phyloP scores from a whole-genome alignment of 2,329 filamentous ascomycete genomes.

The Emericellopsis atlantica region DNA sequence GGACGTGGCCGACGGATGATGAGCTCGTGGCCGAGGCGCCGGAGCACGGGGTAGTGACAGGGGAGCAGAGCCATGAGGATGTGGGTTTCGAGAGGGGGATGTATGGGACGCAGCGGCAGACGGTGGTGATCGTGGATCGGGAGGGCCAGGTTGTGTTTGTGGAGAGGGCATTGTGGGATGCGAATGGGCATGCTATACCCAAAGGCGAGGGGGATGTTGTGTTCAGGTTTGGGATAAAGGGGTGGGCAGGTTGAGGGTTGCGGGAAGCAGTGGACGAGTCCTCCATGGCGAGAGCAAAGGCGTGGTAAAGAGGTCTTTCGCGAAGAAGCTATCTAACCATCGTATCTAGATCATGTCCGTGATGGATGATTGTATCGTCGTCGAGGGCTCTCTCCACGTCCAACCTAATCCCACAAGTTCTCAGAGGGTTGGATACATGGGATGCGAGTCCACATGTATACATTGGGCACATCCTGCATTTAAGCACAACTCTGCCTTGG shows the following conservation, averaged over 20 bases:
- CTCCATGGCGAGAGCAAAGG: too few relatives aligned
- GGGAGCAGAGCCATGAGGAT: not conserved
- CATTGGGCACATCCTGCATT: too few relatives aligned
- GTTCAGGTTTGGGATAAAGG: slow-evolving; percentile 43
- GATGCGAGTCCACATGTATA: too few relatives aligned
- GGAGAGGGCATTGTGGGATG: slow-evolving; percentile 48
- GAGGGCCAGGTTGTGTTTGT: slow-evolving; percentile 46
- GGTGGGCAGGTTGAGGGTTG: slow-evolving; percentile 23
- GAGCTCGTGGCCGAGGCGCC: slow-evolving; percentile 20
- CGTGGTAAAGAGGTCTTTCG: too few relatives aligned
- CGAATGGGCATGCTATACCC: slow-evolving; percentile 38
- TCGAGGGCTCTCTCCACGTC: too few relatives aligned
- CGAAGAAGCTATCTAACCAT: too few relatives aligned
- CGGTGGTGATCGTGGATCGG: slow-evolving; percentile 48
- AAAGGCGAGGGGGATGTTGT: slow-evolving; percentile 42
- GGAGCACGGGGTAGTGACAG: slow-evolving; percentile 10
- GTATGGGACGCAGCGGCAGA: slow-evolving; percentile 55
- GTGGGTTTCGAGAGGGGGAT: slow-evolving; percentile 41
- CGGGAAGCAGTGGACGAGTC: too few relatives aligned
- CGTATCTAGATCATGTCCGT: too few relatives aligned
- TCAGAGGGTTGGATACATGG: too few relatives aligned
- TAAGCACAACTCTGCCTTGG: too few relatives aligned
- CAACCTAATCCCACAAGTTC: too few relatives aligned
- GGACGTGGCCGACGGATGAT: slow-evolving; percentile 24
- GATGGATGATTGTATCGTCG: too few relatives aligned